phyloP scores from a whole-genome alignment of 768 basidiomycete species.

The Pholiota conissans region DNA sequence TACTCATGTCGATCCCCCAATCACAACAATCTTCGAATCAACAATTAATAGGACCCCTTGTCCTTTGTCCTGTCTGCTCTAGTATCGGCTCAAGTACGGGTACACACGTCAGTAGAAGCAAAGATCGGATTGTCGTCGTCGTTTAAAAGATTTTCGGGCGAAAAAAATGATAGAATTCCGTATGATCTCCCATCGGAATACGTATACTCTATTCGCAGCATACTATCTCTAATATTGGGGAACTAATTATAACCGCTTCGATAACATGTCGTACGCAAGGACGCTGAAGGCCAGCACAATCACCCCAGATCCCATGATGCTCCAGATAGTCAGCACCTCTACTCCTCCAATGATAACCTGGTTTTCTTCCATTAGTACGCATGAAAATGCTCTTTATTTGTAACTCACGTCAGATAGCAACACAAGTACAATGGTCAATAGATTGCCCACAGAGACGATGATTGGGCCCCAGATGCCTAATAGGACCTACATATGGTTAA shows the following conservation, averaged over 20 bases:
- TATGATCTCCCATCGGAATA: no score
- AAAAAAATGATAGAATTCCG: no score
- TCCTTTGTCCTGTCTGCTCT: not conserved
- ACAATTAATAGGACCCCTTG: not conserved
- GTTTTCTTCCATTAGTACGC: not conserved
- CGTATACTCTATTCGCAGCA: no score
- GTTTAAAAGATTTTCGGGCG: no score
- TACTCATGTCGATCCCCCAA: conserved; percentile 13
- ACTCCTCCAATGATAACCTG: conserved; percentile 60
- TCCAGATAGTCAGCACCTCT: conserved; percentile 66
- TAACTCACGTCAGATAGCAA: conserved; percentile 68
- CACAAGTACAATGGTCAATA: conserved; percentile 94
- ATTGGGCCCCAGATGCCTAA: conserved; percentile 88
- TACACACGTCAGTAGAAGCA: no score
- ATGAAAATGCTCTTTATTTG: not conserved
- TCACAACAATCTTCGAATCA: not conserved
- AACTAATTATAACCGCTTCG: conserved; percentile 25
- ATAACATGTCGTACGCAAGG: conserved; percentile 70
- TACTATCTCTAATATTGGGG: not conserved
- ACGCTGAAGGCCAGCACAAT: conserved; percentile 86
- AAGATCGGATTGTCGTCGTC: no score
- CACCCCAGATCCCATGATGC: conserved; percentile 71
- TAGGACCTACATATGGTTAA: conserved; percentile 51
- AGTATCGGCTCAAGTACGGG: not conserved
- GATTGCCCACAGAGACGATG: conserved; percentile 82